Evolutionary conservation across 1,284 basidiomycete genomes (phyloP).

Genomic region (Phellopilus nigrolimitatus): DNA sequence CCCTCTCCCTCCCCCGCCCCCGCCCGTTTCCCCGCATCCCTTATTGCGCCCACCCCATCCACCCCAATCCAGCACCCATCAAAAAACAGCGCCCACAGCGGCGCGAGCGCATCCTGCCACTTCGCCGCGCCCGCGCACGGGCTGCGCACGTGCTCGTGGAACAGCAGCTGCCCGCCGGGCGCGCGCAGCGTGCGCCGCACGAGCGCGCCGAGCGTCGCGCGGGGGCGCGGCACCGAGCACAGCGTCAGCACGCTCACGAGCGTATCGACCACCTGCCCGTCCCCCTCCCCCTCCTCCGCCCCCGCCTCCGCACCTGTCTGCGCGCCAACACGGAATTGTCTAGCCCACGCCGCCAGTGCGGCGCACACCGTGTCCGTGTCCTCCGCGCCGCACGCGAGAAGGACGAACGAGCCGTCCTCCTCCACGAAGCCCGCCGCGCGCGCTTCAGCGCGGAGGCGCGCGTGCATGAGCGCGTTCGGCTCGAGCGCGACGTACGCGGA

Average conservation of each 20-base stretch:
- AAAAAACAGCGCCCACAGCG: slow-evolving; percentile 52
- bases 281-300: slow-evolving; percentile 19
- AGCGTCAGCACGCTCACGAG: slow-evolving; percentile 55
- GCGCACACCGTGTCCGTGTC: slow-evolving; percentile 43
- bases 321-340: not conserved
- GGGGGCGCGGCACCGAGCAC: slow-evolving; percentile 53
- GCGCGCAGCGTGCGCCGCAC: slow-evolving; percentile 42
- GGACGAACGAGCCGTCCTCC: slow-evolving; percentile 36
- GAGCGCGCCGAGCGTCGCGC: slow-evolving; percentile 39
- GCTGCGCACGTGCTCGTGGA: slow-evolving; percentile 62
- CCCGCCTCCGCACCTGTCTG: slow-evolving; percentile 31
- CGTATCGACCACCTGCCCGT: slow-evolving; percentile 42
- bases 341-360: slow-evolving; percentile 31
- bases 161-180: slow-evolving; percentile 54
- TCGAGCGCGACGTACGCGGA: slow-evolving; percentile 65
- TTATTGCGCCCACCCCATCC: slow-evolving; percentile 13
- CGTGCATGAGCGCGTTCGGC: slow-evolving; percentile 61
- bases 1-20: slow-evolving; percentile 4
- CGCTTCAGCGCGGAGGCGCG: slow-evolving; percentile 44
- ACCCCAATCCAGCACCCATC: slow-evolving; percentile 46
- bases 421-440: slow-evolving; percentile 49
- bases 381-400: slow-evolving; percentile 54
- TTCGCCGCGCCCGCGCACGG: slow-evolving; percentile 45
- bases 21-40: slow-evolving; percentile 9
- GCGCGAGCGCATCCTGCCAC: slow-evolving; percentile 69